A percentile compares a stretch with the other conserved stretches of the same genome.
These are phyloP conservation scores for Mariannaea elegans DNA, from an alignment of 2,329 filamentous ascomycete species.

Conservation along the genomic window DNA sequence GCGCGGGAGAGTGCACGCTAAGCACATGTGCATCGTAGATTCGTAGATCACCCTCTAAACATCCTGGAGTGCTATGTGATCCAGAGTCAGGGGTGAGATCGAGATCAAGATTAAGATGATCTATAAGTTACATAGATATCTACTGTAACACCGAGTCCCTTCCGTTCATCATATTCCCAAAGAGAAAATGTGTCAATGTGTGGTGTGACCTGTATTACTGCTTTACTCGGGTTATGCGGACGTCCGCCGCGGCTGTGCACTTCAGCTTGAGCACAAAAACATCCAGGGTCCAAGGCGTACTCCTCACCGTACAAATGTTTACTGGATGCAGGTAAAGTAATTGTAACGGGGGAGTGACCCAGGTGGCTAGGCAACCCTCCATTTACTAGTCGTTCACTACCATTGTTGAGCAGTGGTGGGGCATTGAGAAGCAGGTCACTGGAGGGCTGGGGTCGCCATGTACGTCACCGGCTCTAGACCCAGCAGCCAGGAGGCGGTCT, in stretches of 20 bases:
- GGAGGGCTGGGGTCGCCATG: no score
- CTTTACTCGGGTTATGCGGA: neutral
- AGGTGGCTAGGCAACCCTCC: no score
- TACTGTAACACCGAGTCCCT: neutral
- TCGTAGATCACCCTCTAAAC: neutral
- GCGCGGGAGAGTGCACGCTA: neutral
- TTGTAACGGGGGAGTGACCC: no score
- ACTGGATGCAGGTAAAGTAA: no score
- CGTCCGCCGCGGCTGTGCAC: neutral
- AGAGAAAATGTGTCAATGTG: neutral
- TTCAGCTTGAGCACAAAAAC: neutral
- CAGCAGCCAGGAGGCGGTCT: no score
- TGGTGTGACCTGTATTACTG: neutral
- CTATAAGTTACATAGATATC: no score
- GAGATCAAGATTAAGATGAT: neutral
- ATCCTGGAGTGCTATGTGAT: neutral
- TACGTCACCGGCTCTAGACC: no score
- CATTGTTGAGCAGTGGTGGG: no score
- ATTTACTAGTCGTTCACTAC: no score
- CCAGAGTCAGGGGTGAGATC: neutral
- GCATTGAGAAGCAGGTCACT: no score
- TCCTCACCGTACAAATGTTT: no score
- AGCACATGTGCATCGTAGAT: neutral
- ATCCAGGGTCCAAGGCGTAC: no score
- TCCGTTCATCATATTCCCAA: neutral